phyloP scores from a whole-genome alignment of 2,329 filamentous ascomycete species.

The Epichloe sibirici region DNA sequence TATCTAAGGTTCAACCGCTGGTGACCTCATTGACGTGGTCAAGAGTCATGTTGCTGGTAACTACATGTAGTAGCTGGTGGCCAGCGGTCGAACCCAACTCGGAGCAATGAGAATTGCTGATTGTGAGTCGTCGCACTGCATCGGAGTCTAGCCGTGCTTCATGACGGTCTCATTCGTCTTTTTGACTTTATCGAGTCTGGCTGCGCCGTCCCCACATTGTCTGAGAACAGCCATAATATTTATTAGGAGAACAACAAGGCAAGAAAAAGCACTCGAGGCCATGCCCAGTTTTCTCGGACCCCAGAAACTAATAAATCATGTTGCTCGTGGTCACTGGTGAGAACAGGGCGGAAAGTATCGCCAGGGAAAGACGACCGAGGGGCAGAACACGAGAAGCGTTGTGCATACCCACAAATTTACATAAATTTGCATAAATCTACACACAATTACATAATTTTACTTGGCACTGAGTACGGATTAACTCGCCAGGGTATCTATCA shows the following conservation, averaged over 20 bases:
- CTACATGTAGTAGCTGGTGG: too few relatives aligned
- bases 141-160: not conserved
- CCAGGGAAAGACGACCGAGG: not conserved
- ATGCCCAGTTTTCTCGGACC: not conserved
- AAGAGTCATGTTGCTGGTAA: not conserved
- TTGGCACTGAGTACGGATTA: too few relatives aligned
- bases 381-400: too few relatives aligned
- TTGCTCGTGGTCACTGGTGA: not conserved
- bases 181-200: not conserved
- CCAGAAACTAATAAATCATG: not conserved
- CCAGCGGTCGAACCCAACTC: not conserved
- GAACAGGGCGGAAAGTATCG: not conserved
- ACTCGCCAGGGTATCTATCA: too few relatives aligned
- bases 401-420: too few relatives aligned
- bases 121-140: not conserved
- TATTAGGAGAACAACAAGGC: not conserved
- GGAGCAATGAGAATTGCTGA: not conserved
- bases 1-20: too few relatives aligned
- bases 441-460: too few relatives aligned
- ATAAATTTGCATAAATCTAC: too few relatives aligned
- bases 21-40: not conserved
- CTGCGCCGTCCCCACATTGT: not conserved
- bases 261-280: not conserved
- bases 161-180: not conserved
- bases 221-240: not conserved